A percentile compares a stretch with the other conserved stretches of the same genome.
Conservation (phyloP, 225 moss, liverwort and hornwort genomes). For the Antitrichia curtipendula region DNA sequence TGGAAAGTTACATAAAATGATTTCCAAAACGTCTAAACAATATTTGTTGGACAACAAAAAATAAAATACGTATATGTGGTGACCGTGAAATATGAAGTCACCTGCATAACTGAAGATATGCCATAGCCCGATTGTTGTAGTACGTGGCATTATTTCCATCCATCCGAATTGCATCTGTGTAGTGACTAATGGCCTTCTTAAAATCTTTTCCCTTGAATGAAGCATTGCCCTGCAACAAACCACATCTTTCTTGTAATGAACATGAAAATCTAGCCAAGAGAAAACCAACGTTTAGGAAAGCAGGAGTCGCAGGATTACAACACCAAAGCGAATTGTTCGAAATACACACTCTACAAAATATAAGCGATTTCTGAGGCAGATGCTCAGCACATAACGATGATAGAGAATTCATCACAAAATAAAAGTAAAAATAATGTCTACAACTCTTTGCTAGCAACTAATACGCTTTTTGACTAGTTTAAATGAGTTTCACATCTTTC, state of each 20-base stretch:
- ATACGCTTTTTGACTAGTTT: not conserved
- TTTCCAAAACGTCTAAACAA: not conserved
- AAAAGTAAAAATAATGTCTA: not conserved
- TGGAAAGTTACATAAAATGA: not conserved
- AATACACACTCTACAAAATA: not conserved
- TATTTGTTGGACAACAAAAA: not conserved
- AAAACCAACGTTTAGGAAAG: not conserved
- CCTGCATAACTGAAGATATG: slow-evolving; percentile 93
- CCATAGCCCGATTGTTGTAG: slow-evolving; percentile 89
- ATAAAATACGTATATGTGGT: not conserved
- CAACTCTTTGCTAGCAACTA: not conserved
- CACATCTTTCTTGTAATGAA: not conserved
- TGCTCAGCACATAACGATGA: not conserved
- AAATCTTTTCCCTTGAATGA: slow-evolving; percentile 85
- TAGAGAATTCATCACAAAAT: not conserved
- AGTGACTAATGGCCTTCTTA: slow-evolving; percentile 70
- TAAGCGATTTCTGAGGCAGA: not conserved
- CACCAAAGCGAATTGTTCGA: not conserved
- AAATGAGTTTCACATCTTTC: not conserved
- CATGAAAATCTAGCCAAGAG: not conserved
- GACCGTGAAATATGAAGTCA: not conserved
- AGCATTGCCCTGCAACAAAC: slow-evolving; percentile 54
- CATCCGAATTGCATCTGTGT: slow-evolving; percentile 78
- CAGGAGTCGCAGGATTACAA: not conserved
- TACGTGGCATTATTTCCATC: slow-evolving; percentile 81